These are phyloP conservation scores for Cercis canadensis DNA, from an alignment of 306 rosid species.

Conservation along the genomic window DNA sequence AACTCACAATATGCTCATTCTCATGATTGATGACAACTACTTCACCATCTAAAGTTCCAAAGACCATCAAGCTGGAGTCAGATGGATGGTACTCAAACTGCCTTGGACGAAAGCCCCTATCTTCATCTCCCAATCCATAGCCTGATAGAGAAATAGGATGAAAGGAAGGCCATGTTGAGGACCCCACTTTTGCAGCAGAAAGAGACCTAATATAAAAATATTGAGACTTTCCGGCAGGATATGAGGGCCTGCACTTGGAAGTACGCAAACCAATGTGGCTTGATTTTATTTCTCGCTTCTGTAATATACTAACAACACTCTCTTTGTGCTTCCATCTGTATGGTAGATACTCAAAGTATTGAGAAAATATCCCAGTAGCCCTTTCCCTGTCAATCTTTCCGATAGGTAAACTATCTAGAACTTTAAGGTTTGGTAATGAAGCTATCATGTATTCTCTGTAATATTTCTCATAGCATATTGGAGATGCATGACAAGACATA, in stretches of 20 bases:
- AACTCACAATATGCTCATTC: conserved; percentile 62
- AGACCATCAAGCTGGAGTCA: conserved; percentile 75
- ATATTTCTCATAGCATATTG: conserved; percentile 77
- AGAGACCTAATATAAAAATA: conserved; percentile 72
- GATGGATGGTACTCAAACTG: conserved; percentile 90
- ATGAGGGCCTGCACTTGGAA: conserved; percentile 45
- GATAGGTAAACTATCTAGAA: conserved; percentile 67
- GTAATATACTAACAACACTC: conserved; percentile 66
- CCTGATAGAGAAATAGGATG: conserved; percentile 63
- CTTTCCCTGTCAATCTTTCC: conserved; percentile 65
- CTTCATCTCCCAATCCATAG: conserved; percentile 53
- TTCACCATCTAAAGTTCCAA: conserved; percentile 92
- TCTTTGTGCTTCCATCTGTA: conserved; percentile 70
- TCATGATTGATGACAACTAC: conserved; percentile 83
- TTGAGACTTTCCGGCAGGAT: conserved; percentile 56
- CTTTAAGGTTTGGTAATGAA: conserved; percentile 67
- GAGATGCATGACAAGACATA: conserved; percentile 73
- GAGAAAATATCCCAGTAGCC: conserved; percentile 58
- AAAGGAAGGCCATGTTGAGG: conserved; percentile 81
- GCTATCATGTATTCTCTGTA: conserved; percentile 85
- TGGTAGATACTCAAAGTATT: conserved; percentile 71
- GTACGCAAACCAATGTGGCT: conserved; percentile 40
- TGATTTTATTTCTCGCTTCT: conserved; percentile 72
- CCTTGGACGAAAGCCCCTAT: conserved; percentile 74
- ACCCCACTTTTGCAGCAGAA: conserved; percentile 77